Base-by-base conservation (phyloP, 2,329 filamentous ascomycete species). In the Neonectria sp. region DNA sequence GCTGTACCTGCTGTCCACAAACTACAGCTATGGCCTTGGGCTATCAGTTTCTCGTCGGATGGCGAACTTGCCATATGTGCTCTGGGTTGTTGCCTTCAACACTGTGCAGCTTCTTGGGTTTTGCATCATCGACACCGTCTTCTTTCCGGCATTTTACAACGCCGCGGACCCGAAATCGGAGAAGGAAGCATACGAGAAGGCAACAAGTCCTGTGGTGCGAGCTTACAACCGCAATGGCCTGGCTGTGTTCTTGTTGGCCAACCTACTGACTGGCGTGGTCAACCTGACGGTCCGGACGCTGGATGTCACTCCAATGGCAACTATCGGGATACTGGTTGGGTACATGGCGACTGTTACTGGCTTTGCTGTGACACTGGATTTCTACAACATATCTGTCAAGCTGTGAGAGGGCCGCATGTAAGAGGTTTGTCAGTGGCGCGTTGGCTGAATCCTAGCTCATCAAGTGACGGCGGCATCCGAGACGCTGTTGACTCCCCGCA, bases 1-100 rank as follows among this genome's bases (percentile, higher is more conserved):
- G 0, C 83, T 97, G 13, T 97, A 95, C 81, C 84, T 88, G 57
- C 74, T 94, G 29, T 87, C 89, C 37, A 94, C 92, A 1, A 88
- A 87, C 73, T 92, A 91, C 76, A 82, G 81, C 12, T 92, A 92
- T 71, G 95, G 94, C 6, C 86, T 94, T 37, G 90, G 90, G 7
- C 85, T 97, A 31, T 86, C 86, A 15, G 94, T 98, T 8, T 98
- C 96, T 6, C 92, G 96, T 24, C 91, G 96, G 1, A 85, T 98
- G 64, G 96, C 95, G 9, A 99, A 99, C 76, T 86, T 98, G 69
- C 95, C 96, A 0, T 99, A 99, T 79, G 88, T 98, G 49, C 85
- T 97, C 51, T 98, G 95, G 95, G 92, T 97, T 8, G 88, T 91
- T n/a, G 92, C 94, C 3, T 98, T 96, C 85, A 99, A 98, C 83